Base-by-base conservation (phyloP, 1,284 basidiomycete species). In the Dichomitus squalens region DNA sequence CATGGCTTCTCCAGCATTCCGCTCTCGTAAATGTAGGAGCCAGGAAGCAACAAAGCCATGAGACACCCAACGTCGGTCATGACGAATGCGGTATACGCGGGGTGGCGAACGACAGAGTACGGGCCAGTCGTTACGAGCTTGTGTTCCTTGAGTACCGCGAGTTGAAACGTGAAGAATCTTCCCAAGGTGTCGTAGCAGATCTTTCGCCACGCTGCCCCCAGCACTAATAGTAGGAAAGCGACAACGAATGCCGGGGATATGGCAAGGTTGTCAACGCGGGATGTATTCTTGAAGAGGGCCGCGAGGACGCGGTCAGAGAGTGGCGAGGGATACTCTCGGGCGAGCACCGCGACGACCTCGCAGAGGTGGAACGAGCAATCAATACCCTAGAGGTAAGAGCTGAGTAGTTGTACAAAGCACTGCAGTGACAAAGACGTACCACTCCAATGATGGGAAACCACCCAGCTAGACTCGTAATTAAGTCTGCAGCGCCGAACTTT, bases 121-220 rank as follows among this genome's bases (percentile, higher is more conserved):
- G 40, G 40, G 4, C 40, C 40, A 12, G 40, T 23, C 3, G 53
- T 59, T 21, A 55, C 25, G 7, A 50, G 46, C 21, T 36, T 23
- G 33, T 55, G 53, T 31, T 55, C 46, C 20, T 46, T 25, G 6
- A 27, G 41, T 6, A 55, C 27, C 14, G 31, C 39, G 27, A 55
- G 29, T 36, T 57, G n/a, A 50, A 33, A 48, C 5, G 49, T 57
- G 36, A 52, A 57, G 25, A 53, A 14, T 27, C 20, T 47, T n/a
- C 43, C 46, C 9, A 52, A 25, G 2, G 12, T 6, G 25, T 23
- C 6, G 29, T n/a, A 48, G 21, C 25, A 48, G n/a, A 25, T 27
- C 29, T n/a, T 33, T 9, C 27, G 21, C n/a, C n/a, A n/a, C n/a
- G 27, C n/a, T 18, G 18, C 40, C 6, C 40, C 40, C 6, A 23